Conservation (phyloP, 1,284 basidiomycete genomes). For the Heterobasidion occidentale region DNA sequence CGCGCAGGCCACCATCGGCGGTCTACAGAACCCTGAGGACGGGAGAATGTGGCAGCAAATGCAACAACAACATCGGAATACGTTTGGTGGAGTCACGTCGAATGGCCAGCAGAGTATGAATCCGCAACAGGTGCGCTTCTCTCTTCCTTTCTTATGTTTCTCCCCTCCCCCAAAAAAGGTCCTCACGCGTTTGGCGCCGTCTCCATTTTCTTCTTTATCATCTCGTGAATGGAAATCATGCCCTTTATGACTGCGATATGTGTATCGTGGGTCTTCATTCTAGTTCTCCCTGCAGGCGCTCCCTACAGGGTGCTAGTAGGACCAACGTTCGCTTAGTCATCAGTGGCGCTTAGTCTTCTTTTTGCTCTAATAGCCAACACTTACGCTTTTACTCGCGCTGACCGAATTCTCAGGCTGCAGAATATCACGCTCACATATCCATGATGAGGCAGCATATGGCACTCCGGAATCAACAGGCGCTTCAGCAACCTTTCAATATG, state of each 20-base stretch:
- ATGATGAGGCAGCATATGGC: conserved; percentile 17
- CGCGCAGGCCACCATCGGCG: conserved; percentile 31
- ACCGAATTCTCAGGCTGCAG: conserved; percentile 19
- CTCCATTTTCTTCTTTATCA: no score
- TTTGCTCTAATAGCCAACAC: neutral
- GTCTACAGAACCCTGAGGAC: conserved; percentile 38
- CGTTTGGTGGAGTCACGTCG: conserved; percentile 13
- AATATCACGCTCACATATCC: no score
- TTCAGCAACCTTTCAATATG: conserved; percentile 28
- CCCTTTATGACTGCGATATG: no score
- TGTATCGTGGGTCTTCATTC: no score
- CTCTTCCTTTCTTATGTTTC: neutral
- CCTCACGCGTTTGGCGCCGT: no score
- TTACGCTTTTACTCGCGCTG: neutral
- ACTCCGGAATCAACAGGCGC: conserved; percentile 27
- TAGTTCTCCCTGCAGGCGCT: no score
- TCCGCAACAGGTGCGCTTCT: neutral
- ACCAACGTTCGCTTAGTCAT: conserved; percentile 11
- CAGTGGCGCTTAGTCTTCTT: conserved; percentile 2
- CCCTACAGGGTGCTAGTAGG: neutral
- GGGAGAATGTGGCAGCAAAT: conserved; percentile 49
- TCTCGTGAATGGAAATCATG: no score
- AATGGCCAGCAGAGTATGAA: conserved; percentile 16
- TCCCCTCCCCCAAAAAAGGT: conserved; percentile 1
- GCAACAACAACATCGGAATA: conserved; percentile 31